Conservation (phyloP, 495 filamentous ascomycete genomes). For the Margaritispora aquatica region DNA sequence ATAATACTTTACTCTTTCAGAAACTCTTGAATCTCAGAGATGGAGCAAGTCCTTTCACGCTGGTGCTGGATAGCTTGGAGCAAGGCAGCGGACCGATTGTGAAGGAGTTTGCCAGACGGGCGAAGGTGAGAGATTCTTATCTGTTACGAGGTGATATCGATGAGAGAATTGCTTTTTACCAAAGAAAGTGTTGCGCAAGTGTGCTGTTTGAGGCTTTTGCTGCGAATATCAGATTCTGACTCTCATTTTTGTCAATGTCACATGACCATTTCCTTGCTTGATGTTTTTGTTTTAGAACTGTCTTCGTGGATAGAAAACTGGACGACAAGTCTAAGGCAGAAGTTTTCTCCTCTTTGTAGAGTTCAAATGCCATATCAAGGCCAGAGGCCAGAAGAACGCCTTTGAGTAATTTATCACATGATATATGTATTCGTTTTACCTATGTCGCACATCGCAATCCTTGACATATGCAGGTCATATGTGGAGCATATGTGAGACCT, state of each 20-base stretch:
- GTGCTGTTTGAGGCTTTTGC: too few relatives aligned
- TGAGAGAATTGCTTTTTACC: too few relatives aligned
- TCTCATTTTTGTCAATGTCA: background rate
- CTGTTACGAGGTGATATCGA: background rate
- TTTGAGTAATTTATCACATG: too few relatives aligned
- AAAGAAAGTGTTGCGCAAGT: too few relatives aligned
- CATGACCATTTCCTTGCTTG: background rate
- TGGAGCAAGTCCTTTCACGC: constrained; percentile 75
- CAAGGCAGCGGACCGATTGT: constrained; percentile 69
- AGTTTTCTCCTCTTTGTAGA: too few relatives aligned
- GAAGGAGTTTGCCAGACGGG: constrained; percentile 65
- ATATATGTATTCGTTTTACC: background rate
- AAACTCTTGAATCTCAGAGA: constrained; percentile 75
- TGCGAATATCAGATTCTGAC: too few relatives aligned
- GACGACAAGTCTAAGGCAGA: too few relatives aligned
- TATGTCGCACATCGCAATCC: background rate
- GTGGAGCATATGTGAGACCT: background rate
- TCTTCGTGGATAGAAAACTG: too few relatives aligned
- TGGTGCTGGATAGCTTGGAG: constrained; percentile 79
- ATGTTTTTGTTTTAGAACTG: too few relatives aligned
- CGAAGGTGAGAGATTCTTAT: constrained; percentile 50
- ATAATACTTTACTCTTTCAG: constrained; percentile 81
- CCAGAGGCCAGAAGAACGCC: too few relatives aligned
- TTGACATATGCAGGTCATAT: background rate
- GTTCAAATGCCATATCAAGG: background rate